These are phyloP conservation scores for Hydnomerulius pinastri DNA, from an alignment of 768 basidiomycete genomes.

Conservation along the genomic window DNA sequence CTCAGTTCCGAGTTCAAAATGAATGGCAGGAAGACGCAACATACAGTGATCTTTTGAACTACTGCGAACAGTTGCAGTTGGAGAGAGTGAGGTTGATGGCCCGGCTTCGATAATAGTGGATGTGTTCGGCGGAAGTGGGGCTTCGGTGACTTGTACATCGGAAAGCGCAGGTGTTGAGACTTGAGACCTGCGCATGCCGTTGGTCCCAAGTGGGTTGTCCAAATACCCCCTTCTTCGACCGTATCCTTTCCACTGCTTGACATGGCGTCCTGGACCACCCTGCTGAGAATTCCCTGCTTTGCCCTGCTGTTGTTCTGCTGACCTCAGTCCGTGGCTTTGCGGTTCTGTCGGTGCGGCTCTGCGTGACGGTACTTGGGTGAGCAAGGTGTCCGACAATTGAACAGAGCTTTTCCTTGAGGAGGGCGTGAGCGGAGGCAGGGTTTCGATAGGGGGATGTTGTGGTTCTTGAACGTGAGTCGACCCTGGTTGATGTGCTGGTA, in stretches of 20 bases:
- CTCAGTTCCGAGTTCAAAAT: background rate
- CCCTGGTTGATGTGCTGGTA: background rate
- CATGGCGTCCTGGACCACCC: background rate
- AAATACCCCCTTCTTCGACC: constrained; percentile 6
- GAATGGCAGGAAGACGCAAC: background rate
- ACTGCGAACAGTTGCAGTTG: background rate
- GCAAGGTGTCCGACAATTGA: background rate
- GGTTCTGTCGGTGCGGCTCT: constrained; percentile 13
- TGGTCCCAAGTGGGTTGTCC: constrained; percentile 1
- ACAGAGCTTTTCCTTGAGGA: constrained; percentile 8
- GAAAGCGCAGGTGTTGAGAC: background rate
- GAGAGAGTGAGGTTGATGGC: background rate
- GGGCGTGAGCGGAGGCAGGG: constrained; percentile 7
- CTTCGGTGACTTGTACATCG: background rate
- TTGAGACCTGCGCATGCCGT: background rate
- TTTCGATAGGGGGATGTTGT: constrained; percentile 18
- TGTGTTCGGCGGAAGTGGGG: background rate
- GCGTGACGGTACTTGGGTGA: background rate
- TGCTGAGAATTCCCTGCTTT: background rate
- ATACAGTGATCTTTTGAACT: background rate
- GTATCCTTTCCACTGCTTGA: background rate
- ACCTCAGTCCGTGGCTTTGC: background rate
- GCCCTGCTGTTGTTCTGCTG: background rate
- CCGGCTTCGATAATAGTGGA: background rate
- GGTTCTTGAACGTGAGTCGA: constrained; percentile 1